Evolutionary conservation across 352 stramenopile species (phyloP).

Genomic region (Phytopythium delawarense): DNA sequence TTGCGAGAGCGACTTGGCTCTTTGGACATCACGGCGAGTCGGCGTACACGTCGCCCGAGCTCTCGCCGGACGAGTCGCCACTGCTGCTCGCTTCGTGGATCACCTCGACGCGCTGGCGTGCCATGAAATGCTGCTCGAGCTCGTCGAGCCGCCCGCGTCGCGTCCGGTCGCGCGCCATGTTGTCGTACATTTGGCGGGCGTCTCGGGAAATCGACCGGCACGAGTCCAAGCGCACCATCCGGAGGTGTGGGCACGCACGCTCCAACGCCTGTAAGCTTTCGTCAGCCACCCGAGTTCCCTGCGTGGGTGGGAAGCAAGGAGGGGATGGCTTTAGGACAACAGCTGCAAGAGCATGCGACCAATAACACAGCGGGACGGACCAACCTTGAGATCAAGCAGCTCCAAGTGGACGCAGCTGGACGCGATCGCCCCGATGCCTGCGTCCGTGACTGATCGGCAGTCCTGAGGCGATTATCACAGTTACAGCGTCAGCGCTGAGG

Average conservation of each 20-base stretch:
- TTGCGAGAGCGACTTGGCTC: neutral
- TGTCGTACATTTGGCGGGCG: constrained; percentile 36
- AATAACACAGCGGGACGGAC: neutral
- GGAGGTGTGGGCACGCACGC: constrained; percentile 27
- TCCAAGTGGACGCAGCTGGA: constrained; percentile 33
- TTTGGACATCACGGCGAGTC: constrained; percentile 5
- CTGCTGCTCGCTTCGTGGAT: constrained; percentile 27
- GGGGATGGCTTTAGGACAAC: neutral
- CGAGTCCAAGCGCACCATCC: constrained; percentile 63
- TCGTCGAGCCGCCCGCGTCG: constrained; percentile 18
- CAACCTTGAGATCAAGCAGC: constrained; percentile 63
- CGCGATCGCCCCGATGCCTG: constrained; percentile 34
- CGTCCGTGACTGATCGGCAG: constrained; percentile 45
- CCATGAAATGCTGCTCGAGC: constrained; percentile 32
- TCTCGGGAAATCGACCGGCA: constrained; percentile 59
- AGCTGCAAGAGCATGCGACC: neutral
- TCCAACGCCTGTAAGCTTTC: constrained; percentile 36
- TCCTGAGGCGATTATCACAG: constrained; percentile 23
- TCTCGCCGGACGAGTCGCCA: constrained; percentile 26
- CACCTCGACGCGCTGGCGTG: constrained; percentile 32
- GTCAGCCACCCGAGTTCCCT: constrained; percentile 57
- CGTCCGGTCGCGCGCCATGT: constrained; percentile 15
- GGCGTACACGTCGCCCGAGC: constrained; percentile 16
- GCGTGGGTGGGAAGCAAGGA: neutral
- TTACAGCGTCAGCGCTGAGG: constrained; percentile 1